Percentiles rank a stretch among this genome's conserved stretches.
These are phyloP conservation scores for Quercus bicolor DNA, from an alignment of 306 rosid species.

Conservation along the genomic window DNA sequence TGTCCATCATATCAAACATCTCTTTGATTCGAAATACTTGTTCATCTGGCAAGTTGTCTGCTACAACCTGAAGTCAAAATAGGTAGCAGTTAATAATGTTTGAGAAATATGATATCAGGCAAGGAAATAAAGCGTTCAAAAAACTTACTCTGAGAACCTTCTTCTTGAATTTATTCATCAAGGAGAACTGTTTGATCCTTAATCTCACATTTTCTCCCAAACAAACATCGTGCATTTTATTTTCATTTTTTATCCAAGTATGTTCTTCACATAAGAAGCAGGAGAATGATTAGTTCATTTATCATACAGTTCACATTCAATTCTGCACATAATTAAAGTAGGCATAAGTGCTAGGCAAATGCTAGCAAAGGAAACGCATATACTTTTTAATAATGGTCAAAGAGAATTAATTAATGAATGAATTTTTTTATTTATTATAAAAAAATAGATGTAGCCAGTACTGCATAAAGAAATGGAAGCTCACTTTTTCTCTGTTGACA, in stretches of 20 bases:
- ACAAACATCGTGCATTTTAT: conserved; percentile 48
- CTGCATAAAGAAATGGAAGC: not conserved
- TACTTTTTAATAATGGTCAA: not conserved
- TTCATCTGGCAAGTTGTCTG: conserved; percentile 73
- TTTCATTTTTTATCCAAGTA: conserved; percentile 69
- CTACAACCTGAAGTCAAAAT: conserved; percentile 63
- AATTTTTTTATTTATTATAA: not conserved
- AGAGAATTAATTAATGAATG: not conserved
- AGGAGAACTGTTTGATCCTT: conserved; percentile 84
- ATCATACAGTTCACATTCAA: not conserved
- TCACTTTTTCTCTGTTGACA: not conserved
- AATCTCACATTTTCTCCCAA: conserved; percentile 78
- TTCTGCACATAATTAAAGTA: not conserved
- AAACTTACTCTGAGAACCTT: conserved; percentile 84
- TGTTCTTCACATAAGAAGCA: conserved; percentile 47
- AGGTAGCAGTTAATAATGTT: not conserved
- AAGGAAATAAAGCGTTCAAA: not conserved
- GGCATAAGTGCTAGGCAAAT: not conserved
- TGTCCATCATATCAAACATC: conserved; percentile 81
- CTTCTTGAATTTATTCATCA: conserved; percentile 93
- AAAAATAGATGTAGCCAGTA: not conserved
- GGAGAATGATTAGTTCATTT: conserved; percentile 21
- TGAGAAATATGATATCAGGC: not conserved
- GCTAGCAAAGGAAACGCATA: not conserved
- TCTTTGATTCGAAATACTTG: conserved; percentile 59